Base-by-base conservation (phyloP, 2,329 filamentous ascomycete species). In the Alternaria triticimaculans region DNA sequence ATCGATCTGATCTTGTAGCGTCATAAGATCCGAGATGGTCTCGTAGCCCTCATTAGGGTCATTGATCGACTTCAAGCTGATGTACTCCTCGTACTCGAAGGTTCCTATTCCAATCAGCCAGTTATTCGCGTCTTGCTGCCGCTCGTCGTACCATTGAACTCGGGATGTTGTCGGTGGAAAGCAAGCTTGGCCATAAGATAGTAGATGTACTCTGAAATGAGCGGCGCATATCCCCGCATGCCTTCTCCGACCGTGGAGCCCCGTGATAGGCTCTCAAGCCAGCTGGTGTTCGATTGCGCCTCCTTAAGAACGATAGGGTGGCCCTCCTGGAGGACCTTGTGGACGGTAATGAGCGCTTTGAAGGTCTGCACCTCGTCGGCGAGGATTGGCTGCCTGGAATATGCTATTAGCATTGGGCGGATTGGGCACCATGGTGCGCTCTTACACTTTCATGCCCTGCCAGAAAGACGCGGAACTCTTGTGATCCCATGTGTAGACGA, bases 401-500 rank as follows among this genome's bases (percentile, higher is more conserved):
- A 25, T 20, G 55, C 25, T 20, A 26, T 76, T 58, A 76, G 71
- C 53, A 56, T 46, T 58, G 43, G 37, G 12, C 25, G 41, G 20
- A 23, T 6, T 41, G 20, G 37, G 43, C 43, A 26, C 15, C 21
- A 11, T n/a, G 25, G 41, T 30, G 51, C 60, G 56, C 60, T 37
- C 15, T 72, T 87, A 96, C 91, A 98, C 94, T 89, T 99, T 99
- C 87, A 99, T 96, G 79, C 94, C 95, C 61, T 93, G 89, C 96
- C 96, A 99, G 81, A 99, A 99, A 78, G 94, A 93, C 78, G 89
- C 87, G 45, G 94, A 97, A 69, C 92, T 97, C 84, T 97, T 96
- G 85, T 99, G 94, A 82, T 99, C 96, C 96, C 96, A 99, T 63
- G 95, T 98, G 82, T 98, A 98, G 49, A 99, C 95, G 76, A 99